These are phyloP conservation scores for Candida morakotiae DNA, from an alignment of 805 yeast species.

Conservation along the genomic window DNA sequence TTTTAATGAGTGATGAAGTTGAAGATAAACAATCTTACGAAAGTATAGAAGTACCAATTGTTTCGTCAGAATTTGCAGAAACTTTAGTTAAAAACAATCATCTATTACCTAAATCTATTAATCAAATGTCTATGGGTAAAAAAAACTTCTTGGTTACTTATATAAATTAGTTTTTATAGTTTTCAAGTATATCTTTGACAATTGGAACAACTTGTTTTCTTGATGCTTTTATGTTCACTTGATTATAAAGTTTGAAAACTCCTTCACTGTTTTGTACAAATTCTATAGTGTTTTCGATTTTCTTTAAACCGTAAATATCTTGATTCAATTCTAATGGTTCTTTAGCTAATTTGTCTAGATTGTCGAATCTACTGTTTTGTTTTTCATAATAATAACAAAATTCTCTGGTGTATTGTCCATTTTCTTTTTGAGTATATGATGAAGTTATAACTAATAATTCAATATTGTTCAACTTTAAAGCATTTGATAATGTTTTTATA, in stretches of 20 bases:
- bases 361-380: slow-evolving; percentile 11
- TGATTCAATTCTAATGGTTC: slow-evolving; percentile 21
- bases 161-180: slow-evolving; percentile 1
- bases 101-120: slow-evolving; percentile 15
- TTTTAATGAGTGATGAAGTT: slow-evolving; percentile 14
- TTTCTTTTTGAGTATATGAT: slow-evolving; percentile 33
- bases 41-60: slow-evolving; percentile 11
- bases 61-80: slow-evolving; percentile 13
- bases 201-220: slow-evolving; percentile 85
- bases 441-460: slow-evolving; percentile 34
- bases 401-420: slow-evolving; percentile 30
- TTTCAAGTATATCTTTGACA: slow-evolving; percentile 29
- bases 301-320: slow-evolving; percentile 19
- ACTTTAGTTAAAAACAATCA: slow-evolving; percentile 14
- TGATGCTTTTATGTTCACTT: slow-evolving; percentile 54
- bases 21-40: slow-evolving; percentile 15
- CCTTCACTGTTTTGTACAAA: slow-evolving; percentile 2
- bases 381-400: slow-evolving; percentile 23
- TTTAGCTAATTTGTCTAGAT: slow-evolving; percentile 17
- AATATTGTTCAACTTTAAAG: slow-evolving; percentile 17
- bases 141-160: slow-evolving; percentile 7
- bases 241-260: slow-evolving; percentile 37
- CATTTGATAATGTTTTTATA: slow-evolving; percentile 15
- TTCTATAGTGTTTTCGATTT: slow-evolving; percentile 12
- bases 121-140: slow-evolving; percentile 7